phyloP scores from a whole-genome alignment of 208 protist species.

The Leishmania major region DNA sequence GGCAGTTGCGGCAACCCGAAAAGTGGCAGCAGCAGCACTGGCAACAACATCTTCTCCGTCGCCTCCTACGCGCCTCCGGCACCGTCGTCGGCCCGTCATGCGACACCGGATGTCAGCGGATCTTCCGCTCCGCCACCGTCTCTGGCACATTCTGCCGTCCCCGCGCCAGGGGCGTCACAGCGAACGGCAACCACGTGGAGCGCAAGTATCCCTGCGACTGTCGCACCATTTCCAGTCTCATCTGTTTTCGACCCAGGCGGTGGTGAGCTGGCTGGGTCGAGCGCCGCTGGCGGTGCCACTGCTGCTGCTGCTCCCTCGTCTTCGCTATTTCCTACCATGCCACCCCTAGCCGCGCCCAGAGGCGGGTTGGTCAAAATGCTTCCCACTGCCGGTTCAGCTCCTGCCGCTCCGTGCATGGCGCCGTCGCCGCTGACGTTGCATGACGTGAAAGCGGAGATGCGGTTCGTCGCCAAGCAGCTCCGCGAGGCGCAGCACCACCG shows the following conservation, averaged over 20 bases:
- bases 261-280: neutral
- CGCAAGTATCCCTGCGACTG: neutral
- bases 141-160: neutral
- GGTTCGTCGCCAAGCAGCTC: slow-evolving; percentile 44
- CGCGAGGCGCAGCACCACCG: slow-evolving; percentile 54
- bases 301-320: neutral
- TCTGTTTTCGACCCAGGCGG: neutral
- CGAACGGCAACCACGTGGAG: neutral
- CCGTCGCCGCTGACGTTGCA: slow-evolving; percentile 21
- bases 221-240: neutral
- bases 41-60: neutral
- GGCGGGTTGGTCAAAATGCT: neutral
- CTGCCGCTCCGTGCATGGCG: neutral
- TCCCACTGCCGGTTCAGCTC: neutral
- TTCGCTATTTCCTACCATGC: neutral
- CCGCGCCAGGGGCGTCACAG: neutral
- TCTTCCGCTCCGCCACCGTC: neutral
- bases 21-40: neutral
- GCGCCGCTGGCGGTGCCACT: neutral
- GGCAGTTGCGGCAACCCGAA: neutral
- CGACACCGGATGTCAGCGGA: neutral
- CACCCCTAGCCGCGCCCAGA: neutral
- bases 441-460: slow-evolving; percentile 57
- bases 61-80: slow-evolving; percentile 6
- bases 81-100: neutral